Conservation (phyloP, 768 basidiomycete genomes). For the Scleroderma bovista region DNA sequence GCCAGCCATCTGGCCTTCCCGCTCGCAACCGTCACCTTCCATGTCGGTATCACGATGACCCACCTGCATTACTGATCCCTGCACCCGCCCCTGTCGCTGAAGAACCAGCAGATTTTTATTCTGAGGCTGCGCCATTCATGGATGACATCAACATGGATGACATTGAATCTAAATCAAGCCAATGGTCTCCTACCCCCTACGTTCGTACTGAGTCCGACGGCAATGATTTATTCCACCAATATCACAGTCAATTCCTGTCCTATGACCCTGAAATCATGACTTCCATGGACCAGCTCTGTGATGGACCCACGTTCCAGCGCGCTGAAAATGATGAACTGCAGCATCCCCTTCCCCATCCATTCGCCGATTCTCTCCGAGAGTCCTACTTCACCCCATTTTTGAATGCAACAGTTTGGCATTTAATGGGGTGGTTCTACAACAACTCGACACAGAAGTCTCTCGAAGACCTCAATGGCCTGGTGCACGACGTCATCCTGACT, state of each 20-base stretch:
- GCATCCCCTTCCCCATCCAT: no score
- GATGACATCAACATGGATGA: no score
- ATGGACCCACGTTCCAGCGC: neutral
- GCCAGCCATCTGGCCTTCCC: neutral
- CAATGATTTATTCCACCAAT: neutral
- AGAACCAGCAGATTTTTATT: no score
- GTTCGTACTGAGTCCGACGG: no score
- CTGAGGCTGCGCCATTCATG: no score
- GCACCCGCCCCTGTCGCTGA: neutral
- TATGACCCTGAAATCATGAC: neutral
- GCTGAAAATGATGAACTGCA: neutral
- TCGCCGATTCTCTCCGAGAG: neutral
- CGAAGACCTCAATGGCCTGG: slow-evolving; percentile 7
- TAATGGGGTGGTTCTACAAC: slow-evolving; percentile 25
- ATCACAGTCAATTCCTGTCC: neutral
- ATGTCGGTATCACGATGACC: neutral
- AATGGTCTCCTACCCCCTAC: no score
- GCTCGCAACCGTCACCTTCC: neutral
- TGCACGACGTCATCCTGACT: slow-evolving; percentile 10
- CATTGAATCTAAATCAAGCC: no score
- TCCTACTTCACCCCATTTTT: slow-evolving; percentile 8
- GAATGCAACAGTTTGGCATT: slow-evolving; percentile 13
- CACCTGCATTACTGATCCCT: neutral
- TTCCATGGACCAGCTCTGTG: neutral
- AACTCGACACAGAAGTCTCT: slow-evolving; percentile 9